phyloP scores from a whole-genome alignment of 805 yeast genomes.

The Kodamaea nitidulidarum region DNA sequence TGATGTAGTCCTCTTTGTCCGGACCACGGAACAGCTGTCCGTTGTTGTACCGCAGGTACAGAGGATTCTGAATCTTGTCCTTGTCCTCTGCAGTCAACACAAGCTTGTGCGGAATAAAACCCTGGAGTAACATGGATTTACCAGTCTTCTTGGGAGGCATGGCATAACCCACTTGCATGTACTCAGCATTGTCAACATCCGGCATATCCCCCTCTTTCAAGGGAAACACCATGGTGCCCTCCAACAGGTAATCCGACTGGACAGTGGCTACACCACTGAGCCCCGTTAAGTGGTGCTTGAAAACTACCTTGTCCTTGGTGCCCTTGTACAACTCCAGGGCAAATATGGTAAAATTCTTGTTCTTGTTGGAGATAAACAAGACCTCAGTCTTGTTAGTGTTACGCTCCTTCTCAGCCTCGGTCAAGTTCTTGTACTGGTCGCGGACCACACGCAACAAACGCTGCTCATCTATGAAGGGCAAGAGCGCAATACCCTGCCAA shows the following conservation, averaged over 20 bases:
- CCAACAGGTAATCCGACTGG: constrained; percentile 31
- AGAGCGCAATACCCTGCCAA: constrained; percentile 90
- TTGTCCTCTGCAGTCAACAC: constrained; percentile 46
- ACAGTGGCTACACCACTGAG: constrained; percentile 54
- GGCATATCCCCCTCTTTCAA: constrained; percentile 46
- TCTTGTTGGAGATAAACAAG: constrained; percentile 61
- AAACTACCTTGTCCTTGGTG: constrained; percentile 25
- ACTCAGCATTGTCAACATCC: constrained; percentile 38
- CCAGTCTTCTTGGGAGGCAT: constrained; percentile 60
- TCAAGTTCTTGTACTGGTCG: constrained; percentile 56
- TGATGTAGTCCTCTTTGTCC: constrained; percentile 34
- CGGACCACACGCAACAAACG: constrained; percentile 65
- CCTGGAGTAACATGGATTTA: constrained; percentile 82
- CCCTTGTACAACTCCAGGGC: constrained; percentile 37
- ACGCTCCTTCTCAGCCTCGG: constrained; percentile 65
- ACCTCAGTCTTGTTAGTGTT: constrained; percentile 70
- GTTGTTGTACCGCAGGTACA: constrained; percentile 7
- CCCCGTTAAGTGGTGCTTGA: constrained; percentile 50
- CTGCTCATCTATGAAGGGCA: constrained; percentile 88
- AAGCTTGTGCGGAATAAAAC: constrained; percentile 59
- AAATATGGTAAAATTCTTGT: constrained; percentile 45
- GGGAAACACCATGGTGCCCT: constrained; percentile 40
- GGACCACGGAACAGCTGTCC: constrained; percentile 26
- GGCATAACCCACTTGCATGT: constrained; percentile 46
- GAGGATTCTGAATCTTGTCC: constrained; percentile 44